Base-by-base conservation (phyloP, 108 stramenopile genomes). In the Discostella pseudostelligera region DNA sequence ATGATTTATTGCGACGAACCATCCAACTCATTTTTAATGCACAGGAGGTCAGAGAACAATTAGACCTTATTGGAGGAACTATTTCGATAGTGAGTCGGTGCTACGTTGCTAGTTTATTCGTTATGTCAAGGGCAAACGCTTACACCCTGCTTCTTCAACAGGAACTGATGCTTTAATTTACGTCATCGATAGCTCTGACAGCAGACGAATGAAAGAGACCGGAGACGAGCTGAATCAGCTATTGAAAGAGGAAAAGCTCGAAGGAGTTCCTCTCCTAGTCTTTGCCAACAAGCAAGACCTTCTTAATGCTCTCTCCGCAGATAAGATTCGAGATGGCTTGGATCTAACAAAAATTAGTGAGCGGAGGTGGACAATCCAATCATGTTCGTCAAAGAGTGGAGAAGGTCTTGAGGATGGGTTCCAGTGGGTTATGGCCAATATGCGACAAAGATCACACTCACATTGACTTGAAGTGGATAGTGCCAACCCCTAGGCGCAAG, bases 211-310 rank as follows among this genome's bases (percentile, higher is more conserved):
- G 72, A 74, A 82, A 45, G 84, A 85, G 54, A 81, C 76, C 4
- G 66, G 67, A 10, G 58, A 42, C 20, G 81, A 81, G 65, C 65
- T 81, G 54, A 64, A 65, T 47, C 70, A 67, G 61, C 71, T 81
- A 22, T 48, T 81, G 20, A 66, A 73, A 24, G 86, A 87, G 49
- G 80, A 77, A 21, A 81, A 86, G 60, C 79, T 89, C 3, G 40
- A 71, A 14, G 73, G 79, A 56, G 77, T 83, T 26, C 88, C 85
- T 24, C 58, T 89, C 35, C 71, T 86, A 4, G 64, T 86, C 13
- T 79, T 86, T 46, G 88, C 85, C 13, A 89, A 89, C 79, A 89
- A 89, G 69, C 85, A 84, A 65, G 88, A 89, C 46, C 59, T 86
- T 12, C n/a, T 83, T 13, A 81, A 76, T 70, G 81, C 85, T 39